phyloP scores from a whole-genome alignment of 768 basidiomycete species.

The Lepiota brunneoincarnata region DNA sequence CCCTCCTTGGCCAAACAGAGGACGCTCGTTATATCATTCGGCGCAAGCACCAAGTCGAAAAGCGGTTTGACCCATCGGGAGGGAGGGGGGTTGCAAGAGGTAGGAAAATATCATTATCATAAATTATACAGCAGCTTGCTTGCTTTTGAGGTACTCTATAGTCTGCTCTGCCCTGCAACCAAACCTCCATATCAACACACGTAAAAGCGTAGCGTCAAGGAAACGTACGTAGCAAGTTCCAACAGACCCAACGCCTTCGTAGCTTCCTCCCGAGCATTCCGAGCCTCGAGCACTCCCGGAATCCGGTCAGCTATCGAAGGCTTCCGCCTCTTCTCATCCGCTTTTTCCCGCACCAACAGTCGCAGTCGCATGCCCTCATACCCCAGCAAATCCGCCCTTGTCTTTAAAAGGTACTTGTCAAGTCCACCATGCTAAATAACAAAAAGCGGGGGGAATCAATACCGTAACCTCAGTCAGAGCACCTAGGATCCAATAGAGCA shows the following conservation, averaged over 20 bases:
- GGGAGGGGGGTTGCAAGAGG: no score
- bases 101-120: background rate
- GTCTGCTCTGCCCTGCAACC: conserved; percentile 22
- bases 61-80: no score
- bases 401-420: conserved; percentile 62
- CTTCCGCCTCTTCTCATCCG: conserved; percentile 10
- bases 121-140: background rate
- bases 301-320: background rate
- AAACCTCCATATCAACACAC: background rate
- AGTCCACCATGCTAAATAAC: conserved; percentile 58
- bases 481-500: background rate
- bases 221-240: conserved; percentile 24
- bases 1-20: no score
- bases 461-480: background rate
- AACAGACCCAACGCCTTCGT: conserved; percentile 25
- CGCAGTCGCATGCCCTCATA: conserved; percentile 51
- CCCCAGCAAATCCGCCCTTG: conserved; percentile 31
- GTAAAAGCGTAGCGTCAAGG: background rate
- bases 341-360: conserved; percentile 26
- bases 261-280: conserved; percentile 22
- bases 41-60: no score
- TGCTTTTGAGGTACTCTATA: conserved; percentile 19
- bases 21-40: no score
- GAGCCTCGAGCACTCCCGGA: conserved; percentile 17
- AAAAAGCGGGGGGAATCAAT: background rate